These are phyloP conservation scores for Aspergillus ruber DNA, from an alignment of 2,329 filamentous ascomycete genomes.

Conservation along the genomic window DNA sequence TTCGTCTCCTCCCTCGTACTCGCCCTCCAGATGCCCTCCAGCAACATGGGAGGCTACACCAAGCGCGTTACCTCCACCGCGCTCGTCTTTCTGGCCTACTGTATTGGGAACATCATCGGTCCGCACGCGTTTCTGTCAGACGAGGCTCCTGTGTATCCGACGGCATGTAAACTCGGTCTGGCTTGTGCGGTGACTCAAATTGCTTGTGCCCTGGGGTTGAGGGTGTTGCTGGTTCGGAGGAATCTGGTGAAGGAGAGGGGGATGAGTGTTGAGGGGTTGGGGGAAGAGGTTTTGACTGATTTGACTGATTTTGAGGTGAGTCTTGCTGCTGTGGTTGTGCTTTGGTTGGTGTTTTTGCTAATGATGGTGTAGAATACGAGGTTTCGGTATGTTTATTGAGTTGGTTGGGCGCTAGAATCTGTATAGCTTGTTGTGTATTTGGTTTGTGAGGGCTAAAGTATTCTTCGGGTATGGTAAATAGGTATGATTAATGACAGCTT, in stretches of 20 bases:
- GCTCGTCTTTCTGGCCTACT: conserved; percentile 40
- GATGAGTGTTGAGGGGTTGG: not conserved
- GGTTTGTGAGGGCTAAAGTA: too few relatives aligned
- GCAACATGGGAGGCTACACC: conserved; percentile 44
- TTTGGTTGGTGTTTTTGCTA: not conserved
- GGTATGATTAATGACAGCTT: too few relatives aligned
- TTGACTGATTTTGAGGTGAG: conserved; percentile 24
- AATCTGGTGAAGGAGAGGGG: conserved; percentile 14
- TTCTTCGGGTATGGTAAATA: too few relatives aligned
- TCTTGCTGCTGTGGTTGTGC: not conserved
- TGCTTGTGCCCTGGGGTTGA: conserved; percentile 12
- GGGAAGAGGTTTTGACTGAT: conserved; percentile 13
- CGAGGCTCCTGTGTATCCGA: conserved; percentile 44
- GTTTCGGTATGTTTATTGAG: conserved; percentile 33
- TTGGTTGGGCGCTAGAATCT: not conserved
- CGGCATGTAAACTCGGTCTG: conserved; percentile 48
- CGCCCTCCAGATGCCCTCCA: conserved; percentile 38
- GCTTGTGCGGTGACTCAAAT: conserved; percentile 21
- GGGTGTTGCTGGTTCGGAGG: conserved; percentile 11
- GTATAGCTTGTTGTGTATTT: too few relatives aligned
- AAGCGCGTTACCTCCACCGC: conserved; percentile 46
- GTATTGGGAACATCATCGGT: conserved; percentile 35
- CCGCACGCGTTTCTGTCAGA: conserved; percentile 39
- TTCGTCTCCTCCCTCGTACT: conserved; percentile 50
- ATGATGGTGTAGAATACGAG: conserved; percentile 12